Evolutionary conservation across 805 yeast genomes (phyloP), one percentile per base, ranked within the genome.

Genomic region (Kodamaea laetipori): DNA sequence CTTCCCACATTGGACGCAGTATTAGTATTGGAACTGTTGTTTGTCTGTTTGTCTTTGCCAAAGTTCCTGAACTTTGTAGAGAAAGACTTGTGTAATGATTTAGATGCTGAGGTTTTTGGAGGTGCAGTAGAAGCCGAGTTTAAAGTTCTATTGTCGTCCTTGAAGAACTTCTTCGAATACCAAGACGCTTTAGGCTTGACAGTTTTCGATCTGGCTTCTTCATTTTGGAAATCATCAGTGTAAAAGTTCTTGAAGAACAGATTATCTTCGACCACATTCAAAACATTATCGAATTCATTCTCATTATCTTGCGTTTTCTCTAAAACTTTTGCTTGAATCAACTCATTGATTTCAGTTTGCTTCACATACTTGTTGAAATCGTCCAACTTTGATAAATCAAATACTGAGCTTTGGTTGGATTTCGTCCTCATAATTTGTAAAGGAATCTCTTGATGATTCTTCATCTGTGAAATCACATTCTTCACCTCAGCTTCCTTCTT

Each of bases 331-430:
- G 55, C 48, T 25, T 56, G 57, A 30, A 69, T 66, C 18, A 41
- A 38, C 38, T 70, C 69, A 45, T 68, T 63, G 23, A 69, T 43
- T 37, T 64, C 66, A 17, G 69, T 60, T 51, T 63, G 61, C 41
- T 60, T 61, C 9, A 66, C 57, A 44, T 61, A 71, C 32, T 51
- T 57, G 32, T 48, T 50, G 49, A 58, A 71, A 45, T 71, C 76
- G 47, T 66, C 69, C 13, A 69, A 49, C 4, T 53, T 42, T 1
- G 68, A 57, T 12, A 68, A 50, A 6, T 54, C 56, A 43, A 69
- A 66, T 4, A 64, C 52, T 0, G 71, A 64, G 15, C 39, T 31
- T 8, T 42, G 16, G 15, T 39, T 39, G 12, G 51, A 48, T 11
- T 26, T 41, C 8, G 24, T 21, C 8, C 18, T 30, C 26, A 48